phyloP scores from a whole-genome alignment of 2,329 filamentous ascomycete genomes.

The Neonectria magnoliae region DNA sequence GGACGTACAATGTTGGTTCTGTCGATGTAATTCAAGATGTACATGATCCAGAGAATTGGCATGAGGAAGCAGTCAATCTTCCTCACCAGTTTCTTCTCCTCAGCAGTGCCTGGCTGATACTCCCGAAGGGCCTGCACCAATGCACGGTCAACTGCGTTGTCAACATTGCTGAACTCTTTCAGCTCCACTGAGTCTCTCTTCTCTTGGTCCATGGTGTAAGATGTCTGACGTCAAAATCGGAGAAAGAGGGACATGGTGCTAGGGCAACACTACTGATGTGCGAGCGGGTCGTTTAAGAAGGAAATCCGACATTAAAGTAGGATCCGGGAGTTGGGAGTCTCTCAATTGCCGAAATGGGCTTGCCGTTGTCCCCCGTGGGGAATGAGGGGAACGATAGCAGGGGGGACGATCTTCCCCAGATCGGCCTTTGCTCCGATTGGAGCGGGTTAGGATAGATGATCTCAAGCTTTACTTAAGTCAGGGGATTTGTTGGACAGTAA shows the following conservation, averaged over 20 bases:
- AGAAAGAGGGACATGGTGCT: background rate
- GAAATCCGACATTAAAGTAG: background rate
- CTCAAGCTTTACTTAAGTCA: background rate
- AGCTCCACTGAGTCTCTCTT: constrained; percentile 11
- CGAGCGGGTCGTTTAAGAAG: too few relatives aligned
- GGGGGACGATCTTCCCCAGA: background rate
- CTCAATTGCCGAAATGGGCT: background rate
- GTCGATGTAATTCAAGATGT: constrained; percentile 42
- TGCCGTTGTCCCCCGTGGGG: background rate
- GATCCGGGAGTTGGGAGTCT: background rate
- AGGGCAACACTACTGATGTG: background rate
- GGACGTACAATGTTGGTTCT: constrained; percentile 39
- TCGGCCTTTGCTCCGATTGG: constrained; percentile 2
- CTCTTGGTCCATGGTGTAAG: background rate
- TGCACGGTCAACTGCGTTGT: background rate
- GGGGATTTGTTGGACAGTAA: background rate
- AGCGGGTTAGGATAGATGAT: background rate
- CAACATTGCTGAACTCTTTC: constrained; percentile 2
- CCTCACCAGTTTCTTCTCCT: constrained; percentile 52
- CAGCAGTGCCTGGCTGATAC: constrained; percentile 12
- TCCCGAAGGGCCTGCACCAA: background rate
- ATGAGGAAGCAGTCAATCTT: constrained; percentile 59
- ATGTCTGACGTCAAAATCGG: background rate
- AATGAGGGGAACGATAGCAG: constrained; percentile 10
- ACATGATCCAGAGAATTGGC: constrained; percentile 54